A percentile compares a stretch with the other conserved stretches of the same genome.
Conservation (phyloP, 2,329 filamentous ascomycete species). For the Colletotrichum eremochloae region DNA sequence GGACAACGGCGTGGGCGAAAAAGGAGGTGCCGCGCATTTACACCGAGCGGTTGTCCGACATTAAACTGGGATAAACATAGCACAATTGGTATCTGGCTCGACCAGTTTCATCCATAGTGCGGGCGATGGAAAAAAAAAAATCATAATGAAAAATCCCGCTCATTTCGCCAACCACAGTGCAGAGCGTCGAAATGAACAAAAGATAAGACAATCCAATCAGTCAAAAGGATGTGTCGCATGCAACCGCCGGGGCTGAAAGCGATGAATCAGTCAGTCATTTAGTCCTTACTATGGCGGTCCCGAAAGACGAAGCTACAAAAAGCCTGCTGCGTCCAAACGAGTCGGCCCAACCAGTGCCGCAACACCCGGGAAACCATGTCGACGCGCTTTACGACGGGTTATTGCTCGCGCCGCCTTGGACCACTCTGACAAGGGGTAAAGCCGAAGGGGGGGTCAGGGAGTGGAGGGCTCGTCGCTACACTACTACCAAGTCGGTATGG, state of each 20-base stretch:
- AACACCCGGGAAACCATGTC: slow-evolving; percentile 12
- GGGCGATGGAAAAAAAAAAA: background rate
- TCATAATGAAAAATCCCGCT: background rate
- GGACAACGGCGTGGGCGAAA: background rate
- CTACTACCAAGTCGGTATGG: too few species aligned
- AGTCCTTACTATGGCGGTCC: slow-evolving; percentile 8
- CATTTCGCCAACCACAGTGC: background rate
- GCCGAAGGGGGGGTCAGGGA: background rate
- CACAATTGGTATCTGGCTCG: slow-evolving; percentile 1
- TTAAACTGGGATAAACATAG: background rate
- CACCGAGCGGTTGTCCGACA: slow-evolving; percentile 26
- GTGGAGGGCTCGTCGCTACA: too few species aligned
- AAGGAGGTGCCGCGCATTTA: slow-evolving; percentile 5
- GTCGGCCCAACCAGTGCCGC: slow-evolving; percentile 25
- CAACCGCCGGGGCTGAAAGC: too few species aligned
- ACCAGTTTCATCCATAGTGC: slow-evolving; percentile 7
- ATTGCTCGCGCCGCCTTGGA: slow-evolving; percentile 13
- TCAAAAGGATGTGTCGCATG: background rate
- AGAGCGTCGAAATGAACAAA: background rate
- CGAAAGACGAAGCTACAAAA: slow-evolving; percentile 12
- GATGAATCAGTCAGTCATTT: background rate
- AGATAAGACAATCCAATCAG: slow-evolving; percentile 13
- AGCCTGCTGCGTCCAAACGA: slow-evolving; percentile 11
- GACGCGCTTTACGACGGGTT: slow-evolving; percentile 30
- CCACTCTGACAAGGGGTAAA: background rate